These are phyloP conservation scores for Apiospora phragmitis DNA, from an alignment of 2,329 filamentous ascomycete species.

Conservation along the genomic window DNA sequence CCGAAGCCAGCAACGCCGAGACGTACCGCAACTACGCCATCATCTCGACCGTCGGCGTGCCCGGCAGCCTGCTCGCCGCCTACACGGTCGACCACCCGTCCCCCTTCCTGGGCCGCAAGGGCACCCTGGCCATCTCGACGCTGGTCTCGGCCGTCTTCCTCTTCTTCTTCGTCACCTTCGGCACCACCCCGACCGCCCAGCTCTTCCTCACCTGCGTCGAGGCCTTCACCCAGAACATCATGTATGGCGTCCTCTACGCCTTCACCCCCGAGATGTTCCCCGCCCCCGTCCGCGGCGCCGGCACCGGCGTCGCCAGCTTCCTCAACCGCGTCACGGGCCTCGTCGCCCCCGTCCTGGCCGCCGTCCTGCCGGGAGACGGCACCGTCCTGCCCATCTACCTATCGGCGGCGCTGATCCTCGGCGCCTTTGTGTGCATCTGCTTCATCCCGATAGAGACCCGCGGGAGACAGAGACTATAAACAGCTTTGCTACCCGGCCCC, in stretches of 20 bases:
- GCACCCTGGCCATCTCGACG: conserved; percentile 69
- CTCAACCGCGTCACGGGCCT: conserved; percentile 69
- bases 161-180: conserved; percentile 65
- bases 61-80: conserved; percentile 73
- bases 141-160: conserved; percentile 68
- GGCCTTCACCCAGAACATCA: conserved; percentile 73
- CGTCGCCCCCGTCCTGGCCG: conserved; percentile 68
- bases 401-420: conserved; percentile 56
- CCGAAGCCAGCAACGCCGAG: conserved; percentile 30
- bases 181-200: conserved; percentile 56
- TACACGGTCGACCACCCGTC: conserved; percentile 68
- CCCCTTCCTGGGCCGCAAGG: conserved; percentile 66
- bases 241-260: conserved; percentile 76
- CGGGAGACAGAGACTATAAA: conserved; percentile 52
- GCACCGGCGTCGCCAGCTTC: conserved; percentile 71
- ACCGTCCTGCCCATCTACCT: conserved; percentile 59
- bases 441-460: conserved; percentile 64
- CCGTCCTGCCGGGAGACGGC: conserved; percentile 58
- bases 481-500: not conserved
- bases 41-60: conserved; percentile 74
- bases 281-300: conserved; percentile 69
- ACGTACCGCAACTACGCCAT: conserved; percentile 83
- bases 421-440: conserved; percentile 60
- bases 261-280: conserved; percentile 80
- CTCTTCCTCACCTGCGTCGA: conserved; percentile 68